Conservation (phyloP, 2,329 filamentous ascomycete species). For the Cercospora zeina region DNA sequence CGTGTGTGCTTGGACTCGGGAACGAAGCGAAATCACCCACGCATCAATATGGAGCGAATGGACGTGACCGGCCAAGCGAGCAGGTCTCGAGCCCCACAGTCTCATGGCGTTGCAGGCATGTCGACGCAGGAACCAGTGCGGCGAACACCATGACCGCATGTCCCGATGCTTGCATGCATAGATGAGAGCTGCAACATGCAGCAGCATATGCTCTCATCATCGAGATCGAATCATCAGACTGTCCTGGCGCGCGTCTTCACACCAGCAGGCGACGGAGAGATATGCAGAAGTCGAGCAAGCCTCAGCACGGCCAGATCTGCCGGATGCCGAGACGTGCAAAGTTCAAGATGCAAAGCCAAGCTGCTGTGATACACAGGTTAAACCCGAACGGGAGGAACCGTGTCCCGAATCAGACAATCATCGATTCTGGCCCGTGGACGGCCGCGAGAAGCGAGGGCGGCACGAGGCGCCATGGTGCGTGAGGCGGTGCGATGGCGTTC, state of each 20-base stretch:
- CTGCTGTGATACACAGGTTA: neutral
- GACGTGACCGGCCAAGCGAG: neutral
- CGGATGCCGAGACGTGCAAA: conserved; percentile 2
- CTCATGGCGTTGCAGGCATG: conserved; percentile 14
- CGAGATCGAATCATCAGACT: neutral
- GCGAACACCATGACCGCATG: neutral
- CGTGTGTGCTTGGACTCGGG: neutral
- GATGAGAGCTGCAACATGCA: neutral
- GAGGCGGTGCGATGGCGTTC: neutral
- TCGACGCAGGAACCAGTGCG: neutral
- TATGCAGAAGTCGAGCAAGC: neutral
- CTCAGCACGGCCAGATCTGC: neutral
- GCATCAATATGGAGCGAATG: neutral
- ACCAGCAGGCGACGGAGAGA: neutral
- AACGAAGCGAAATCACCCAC: neutral
- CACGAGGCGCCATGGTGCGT: neutral
- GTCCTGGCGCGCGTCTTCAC: neutral
- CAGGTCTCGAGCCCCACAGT: conserved; percentile 3
- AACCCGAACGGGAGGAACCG: neutral
- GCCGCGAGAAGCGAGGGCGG: neutral
- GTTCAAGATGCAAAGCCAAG: conserved; percentile 9
- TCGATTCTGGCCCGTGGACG: conserved; percentile 4
- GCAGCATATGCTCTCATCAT: neutral
- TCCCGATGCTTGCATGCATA: neutral
- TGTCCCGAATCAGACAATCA: conserved; percentile 1